Base-by-base conservation (phyloP, 1,139 yeast genomes). In the Nakaseomyces bracarensis region DNA sequence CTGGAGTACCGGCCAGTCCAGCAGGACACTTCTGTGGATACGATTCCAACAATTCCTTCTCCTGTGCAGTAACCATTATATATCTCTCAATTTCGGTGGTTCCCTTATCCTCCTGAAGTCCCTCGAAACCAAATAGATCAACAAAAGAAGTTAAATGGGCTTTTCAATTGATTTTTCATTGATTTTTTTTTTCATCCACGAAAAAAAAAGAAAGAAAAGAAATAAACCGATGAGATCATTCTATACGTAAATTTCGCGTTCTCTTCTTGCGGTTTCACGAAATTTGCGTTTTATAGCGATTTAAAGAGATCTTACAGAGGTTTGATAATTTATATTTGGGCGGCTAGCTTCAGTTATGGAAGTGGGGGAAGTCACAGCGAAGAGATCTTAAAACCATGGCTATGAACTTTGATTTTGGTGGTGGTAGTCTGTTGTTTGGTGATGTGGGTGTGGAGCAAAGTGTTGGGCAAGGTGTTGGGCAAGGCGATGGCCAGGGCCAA, bases 1-100 rank as follows among this genome's bases (percentile, higher is more conserved):
- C 95, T 26, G 95, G 86, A 65, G 77, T 80, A 4, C 98, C 98
- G 15, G 86, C 65, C 26, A 78, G 70, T n/a, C 72, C 73, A 20
- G 79, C 75, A 11, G 85, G 81, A 42, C 77, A 69, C 15, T 64
- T 66, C 59, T 82, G 89, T 27, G 95, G 95, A 61, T 73, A 84
- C 7, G 82, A 75, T 13, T 69, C 58, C 42, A 60, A 49, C 27
- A 60, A 46, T 48, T 52, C 55, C 49, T 55, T 44, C 45, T 59
- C 63, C 43, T 46, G 38, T 18, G 20, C 35, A 14, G 29, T 38
- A 20, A 29, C 36, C 36, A 38, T 38, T 22, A 19, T 4, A 13
- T 9, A 10, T 25, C 8, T 25, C 8, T 25, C 28, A 9, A 25
- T 25, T 9, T 25, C 28, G 4, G n/a, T 10, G n/a, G 13, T 22